phyloP scores from a whole-genome alignment of 2,329 filamentous ascomycete genomes.

The Teratosphaeria destructans region DNA sequence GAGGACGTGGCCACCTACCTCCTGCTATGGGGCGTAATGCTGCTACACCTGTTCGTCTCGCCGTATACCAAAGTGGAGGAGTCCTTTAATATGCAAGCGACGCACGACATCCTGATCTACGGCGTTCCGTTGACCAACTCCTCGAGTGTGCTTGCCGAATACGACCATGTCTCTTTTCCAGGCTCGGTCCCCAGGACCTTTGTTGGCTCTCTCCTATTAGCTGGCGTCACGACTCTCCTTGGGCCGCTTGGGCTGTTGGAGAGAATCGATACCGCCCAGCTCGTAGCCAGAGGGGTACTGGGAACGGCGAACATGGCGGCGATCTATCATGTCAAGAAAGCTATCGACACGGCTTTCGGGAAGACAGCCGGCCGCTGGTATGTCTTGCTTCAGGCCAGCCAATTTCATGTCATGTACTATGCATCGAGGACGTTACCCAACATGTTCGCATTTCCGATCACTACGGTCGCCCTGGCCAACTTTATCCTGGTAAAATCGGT shows the following conservation, averaged over 20 bases:
- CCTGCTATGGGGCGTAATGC: slow-evolving; percentile 45
- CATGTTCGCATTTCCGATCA: slow-evolving; percentile 85
- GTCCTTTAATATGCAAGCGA: slow-evolving; percentile 92
- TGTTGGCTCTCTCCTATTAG: slow-evolving; percentile 66
- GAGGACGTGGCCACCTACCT: slow-evolving; percentile 20
- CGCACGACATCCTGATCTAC: slow-evolving; percentile 78
- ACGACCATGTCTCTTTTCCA: slow-evolving; percentile 85
- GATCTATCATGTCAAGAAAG: slow-evolving; percentile 55
- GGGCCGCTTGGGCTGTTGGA: slow-evolving; percentile 45
- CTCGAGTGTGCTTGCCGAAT: slow-evolving; percentile 37
- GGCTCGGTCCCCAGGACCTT: slow-evolving; percentile 90
- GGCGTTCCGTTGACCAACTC: slow-evolving; percentile 49
- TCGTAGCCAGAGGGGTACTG: slow-evolving; percentile 62
- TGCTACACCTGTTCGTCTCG: slow-evolving; percentile 31
- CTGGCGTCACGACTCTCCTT: slow-evolving; percentile 57
- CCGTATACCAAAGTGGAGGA: slow-evolving; percentile 98
- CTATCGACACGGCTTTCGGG: slow-evolving; percentile 59
- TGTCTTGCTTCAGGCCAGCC: slow-evolving; percentile 62
- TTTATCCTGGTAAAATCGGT: slow-evolving; percentile 39
- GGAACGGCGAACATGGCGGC: slow-evolving; percentile 64
- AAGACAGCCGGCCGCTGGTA: slow-evolving; percentile 65
- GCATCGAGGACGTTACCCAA: slow-evolving; percentile 86
- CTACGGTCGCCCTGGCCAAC: slow-evolving; percentile 52
- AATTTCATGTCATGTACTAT: slow-evolving; percentile 93
- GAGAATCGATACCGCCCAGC: slow-evolving; percentile 43